Evolutionary conservation across 352 stramenopile genomes (phyloP).

Genomic region (Globisporangium perplexum): DNA sequence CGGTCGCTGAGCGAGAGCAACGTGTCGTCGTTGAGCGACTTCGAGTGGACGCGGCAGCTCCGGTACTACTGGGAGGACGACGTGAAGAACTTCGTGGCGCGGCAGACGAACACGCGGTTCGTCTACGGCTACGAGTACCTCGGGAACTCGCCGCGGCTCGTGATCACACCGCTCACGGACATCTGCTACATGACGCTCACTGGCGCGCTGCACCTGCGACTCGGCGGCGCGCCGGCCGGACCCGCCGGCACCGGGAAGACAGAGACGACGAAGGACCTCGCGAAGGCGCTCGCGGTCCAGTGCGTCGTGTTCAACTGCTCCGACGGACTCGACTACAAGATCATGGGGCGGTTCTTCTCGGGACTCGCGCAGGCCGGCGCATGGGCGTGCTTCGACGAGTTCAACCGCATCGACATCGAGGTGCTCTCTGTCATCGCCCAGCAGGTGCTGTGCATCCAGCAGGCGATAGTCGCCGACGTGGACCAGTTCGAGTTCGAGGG

Average conservation of each 20-base stretch:
- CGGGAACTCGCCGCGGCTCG: constrained; percentile 72
- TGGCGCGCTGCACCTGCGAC: constrained; percentile 88
- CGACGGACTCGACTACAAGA: constrained; percentile 94
- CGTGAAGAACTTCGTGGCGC: constrained; percentile 80
- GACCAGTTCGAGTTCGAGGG: constrained; percentile 93
- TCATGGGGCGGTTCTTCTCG: constrained; percentile 96
- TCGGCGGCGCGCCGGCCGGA: constrained; percentile 90
- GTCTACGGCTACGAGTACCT: constrained; percentile 87
- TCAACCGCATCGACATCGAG: constrained; percentile 96
- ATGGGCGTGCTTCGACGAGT: constrained; percentile 96
- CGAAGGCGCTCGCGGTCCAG: constrained; percentile 91
- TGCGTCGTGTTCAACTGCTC: constrained; percentile 97
- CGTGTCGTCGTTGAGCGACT: constrained; percentile 77
- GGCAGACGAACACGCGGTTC: constrained; percentile 81
- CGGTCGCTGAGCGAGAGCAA: constrained; percentile 75
- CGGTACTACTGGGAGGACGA: constrained; percentile 88
- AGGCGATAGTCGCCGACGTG: constrained; percentile 88
- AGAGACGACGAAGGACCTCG: constrained; percentile 93
- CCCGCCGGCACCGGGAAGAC: constrained; percentile 94
- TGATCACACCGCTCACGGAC: constrained; percentile 82
- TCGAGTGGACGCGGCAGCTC: constrained; percentile 90
- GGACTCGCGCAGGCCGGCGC: constrained; percentile 90
- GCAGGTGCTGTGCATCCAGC: constrained; percentile 93
- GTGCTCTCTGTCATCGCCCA: constrained; percentile 95
- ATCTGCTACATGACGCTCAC: constrained; percentile 95